Evolutionary conservation across 805 yeast genomes (phyloP).

Genomic region (Ogataea minuta): DNA sequence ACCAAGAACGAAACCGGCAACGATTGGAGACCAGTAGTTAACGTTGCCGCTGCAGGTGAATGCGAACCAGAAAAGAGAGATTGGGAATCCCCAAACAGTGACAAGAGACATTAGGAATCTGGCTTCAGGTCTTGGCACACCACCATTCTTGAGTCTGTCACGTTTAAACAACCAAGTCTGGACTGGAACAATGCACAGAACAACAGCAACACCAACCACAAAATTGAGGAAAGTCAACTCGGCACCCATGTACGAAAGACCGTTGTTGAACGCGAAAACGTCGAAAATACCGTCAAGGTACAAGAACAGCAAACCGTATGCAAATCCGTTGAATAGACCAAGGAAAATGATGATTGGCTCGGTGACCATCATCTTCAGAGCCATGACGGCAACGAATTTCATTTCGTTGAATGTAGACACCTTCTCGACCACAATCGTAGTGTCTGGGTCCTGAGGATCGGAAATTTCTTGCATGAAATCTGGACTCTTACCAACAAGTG

Average conservation of each 20-base stretch:
- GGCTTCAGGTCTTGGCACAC: slow-evolving; percentile 36
- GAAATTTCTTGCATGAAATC: slow-evolving; percentile 22
- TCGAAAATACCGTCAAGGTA: slow-evolving; percentile 37
- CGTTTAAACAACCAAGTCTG: slow-evolving; percentile 33
- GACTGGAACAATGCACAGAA: slow-evolving; percentile 30
- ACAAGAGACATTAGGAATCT: slow-evolving; percentile 34
- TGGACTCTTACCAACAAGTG: slow-evolving; percentile 20
- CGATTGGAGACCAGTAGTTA: slow-evolving; percentile 36
- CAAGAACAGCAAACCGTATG: slow-evolving; percentile 36
- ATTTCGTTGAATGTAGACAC: slow-evolving; percentile 29
- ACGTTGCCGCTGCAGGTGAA: slow-evolving; percentile 33
- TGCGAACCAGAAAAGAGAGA: slow-evolving; percentile 36
- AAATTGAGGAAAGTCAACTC: slow-evolving; percentile 36
- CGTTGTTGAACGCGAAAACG: slow-evolving; percentile 35
- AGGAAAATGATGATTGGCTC: slow-evolving; percentile 36
- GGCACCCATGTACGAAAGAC: slow-evolving; percentile 32
- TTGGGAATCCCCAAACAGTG: slow-evolving; percentile 38
- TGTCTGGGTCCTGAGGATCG: slow-evolving; percentile 16
- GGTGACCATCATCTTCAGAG: slow-evolving; percentile 34
- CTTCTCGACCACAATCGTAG: slow-evolving; percentile 26
- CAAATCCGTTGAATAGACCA: slow-evolving; percentile 37
- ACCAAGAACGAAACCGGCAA: slow-evolving; percentile 35
- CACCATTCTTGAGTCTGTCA: slow-evolving; percentile 33
- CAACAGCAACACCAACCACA: slow-evolving; percentile 34
- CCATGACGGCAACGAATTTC: slow-evolving; percentile 31